Evolutionary conservation across 2,329 filamentous ascomycete species (phyloP).

Genomic region (Aspergillus latus): DNA sequence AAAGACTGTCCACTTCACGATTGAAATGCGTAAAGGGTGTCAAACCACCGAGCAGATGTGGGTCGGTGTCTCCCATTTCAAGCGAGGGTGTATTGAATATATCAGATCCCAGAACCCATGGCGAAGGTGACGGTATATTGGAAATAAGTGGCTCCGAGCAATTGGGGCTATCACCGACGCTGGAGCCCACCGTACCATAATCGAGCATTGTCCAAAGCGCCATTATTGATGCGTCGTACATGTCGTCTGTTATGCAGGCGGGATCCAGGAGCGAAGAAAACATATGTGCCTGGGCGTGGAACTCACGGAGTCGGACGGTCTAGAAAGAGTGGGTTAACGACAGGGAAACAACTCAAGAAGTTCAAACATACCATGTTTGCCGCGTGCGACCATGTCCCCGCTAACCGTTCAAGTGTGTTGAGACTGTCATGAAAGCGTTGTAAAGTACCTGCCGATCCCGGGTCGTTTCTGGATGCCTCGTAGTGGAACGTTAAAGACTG

Average conservation of each 20-base stretch:
- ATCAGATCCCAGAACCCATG: conserved; percentile 14
- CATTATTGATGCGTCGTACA: conserved; percentile 17
- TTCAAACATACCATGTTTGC: conserved; percentile 23
- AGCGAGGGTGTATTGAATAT: conserved; percentile 1
- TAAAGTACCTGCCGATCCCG: conserved; percentile 9
- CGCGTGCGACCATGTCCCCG: conserved; percentile 22
- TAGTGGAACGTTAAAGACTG: not conserved
- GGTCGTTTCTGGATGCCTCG: not conserved
- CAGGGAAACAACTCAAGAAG: not conserved
- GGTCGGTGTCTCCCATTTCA: not conserved
- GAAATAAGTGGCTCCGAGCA: not conserved
- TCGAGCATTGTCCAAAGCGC: conserved; percentile 27
- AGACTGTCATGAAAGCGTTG: conserved; percentile 20
- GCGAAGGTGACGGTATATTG: conserved; percentile 16
- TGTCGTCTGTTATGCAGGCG: conserved; percentile 17
- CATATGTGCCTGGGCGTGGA: conserved; percentile 20
- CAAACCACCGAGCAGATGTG: not conserved
- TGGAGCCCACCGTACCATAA: conserved; percentile 11
- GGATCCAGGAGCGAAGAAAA: conserved; percentile 22
- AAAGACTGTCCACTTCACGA: not conserved
- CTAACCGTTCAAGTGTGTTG: conserved; percentile 20
- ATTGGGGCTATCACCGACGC: conserved; percentile 5
- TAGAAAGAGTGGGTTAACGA: not conserved
- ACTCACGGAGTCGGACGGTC: conserved; percentile 23
- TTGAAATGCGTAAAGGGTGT: not conserved